A percentile compares a stretch with the other conserved stretches of the same genome.
Evolutionary conservation across 441 rosid genomes (phyloP).

Genomic region (Sinapis alba): DNA sequence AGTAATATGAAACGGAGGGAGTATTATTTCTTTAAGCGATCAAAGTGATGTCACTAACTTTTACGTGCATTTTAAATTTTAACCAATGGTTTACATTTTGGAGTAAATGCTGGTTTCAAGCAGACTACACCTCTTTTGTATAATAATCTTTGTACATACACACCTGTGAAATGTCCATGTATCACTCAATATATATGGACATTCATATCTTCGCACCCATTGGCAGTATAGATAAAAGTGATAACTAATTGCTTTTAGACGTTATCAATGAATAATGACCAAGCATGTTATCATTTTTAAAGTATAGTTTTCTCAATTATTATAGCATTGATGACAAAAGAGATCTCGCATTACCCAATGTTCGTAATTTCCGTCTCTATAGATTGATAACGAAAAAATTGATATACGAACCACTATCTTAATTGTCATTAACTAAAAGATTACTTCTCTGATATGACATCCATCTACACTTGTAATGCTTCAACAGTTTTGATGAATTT

Average conservation of each 20-base stretch:
- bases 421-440: neutral
- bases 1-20: too few species aligned
- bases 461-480: conserved; percentile 28
- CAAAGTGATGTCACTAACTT: neutral
- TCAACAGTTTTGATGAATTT: conserved; percentile 4
- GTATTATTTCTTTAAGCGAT: neutral
- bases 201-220: neutral
- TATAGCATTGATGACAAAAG: neutral
- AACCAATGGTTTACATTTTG: neutral
- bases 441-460: neutral
- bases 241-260: conserved; percentile 13
- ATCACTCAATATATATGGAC: conserved; percentile 9
- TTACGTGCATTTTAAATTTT: neutral
- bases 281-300: conserved; percentile 5
- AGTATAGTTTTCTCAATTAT: conserved; percentile 14
- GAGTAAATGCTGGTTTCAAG: neutral
- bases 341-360: neutral
- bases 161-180: neutral
- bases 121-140: neutral
- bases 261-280: neutral
- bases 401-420: neutral
- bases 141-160: conserved; percentile 1
- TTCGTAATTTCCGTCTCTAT: neutral
- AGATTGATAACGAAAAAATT: neutral
- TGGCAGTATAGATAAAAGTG: conserved; percentile 13